A percentile compares a stretch with the other conserved stretches of the same genome.
Conservation (phyloP, 768 basidiomycete species). For the Trametes meyenii region DNA sequence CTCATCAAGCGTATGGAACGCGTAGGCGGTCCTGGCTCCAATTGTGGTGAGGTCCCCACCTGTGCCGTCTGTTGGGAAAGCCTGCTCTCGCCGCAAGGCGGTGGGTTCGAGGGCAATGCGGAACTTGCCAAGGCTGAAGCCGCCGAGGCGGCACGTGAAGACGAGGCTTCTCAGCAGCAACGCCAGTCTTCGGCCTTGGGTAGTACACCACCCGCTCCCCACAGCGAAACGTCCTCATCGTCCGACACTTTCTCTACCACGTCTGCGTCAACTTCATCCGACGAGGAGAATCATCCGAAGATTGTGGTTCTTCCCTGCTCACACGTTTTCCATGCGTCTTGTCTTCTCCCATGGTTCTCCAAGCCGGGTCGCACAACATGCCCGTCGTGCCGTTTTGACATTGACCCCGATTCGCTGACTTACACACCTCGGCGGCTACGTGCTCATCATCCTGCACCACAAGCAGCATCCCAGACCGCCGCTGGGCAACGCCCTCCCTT, state of each 20-base stretch:
- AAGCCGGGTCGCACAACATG: conserved; percentile 79
- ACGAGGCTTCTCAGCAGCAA: conserved; percentile 16
- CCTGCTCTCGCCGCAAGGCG: conserved; percentile 52
- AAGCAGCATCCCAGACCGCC: background rate
- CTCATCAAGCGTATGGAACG: conserved; percentile 67
- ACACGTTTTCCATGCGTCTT: conserved; percentile 79
- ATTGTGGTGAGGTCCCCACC: conserved; percentile 39
- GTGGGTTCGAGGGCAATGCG: conserved; percentile 30
- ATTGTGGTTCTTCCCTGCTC: conserved; percentile 78
- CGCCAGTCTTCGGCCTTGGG: conserved; percentile 18
- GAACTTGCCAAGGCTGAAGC: conserved; percentile 17
- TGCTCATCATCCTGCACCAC: conserved; percentile 10
- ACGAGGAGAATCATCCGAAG: conserved; percentile 33
- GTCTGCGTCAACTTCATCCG: conserved; percentile 17
- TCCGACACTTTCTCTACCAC: conserved; percentile 17
- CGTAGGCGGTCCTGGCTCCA: conserved; percentile 37
- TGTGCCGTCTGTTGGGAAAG: conserved; percentile 83
- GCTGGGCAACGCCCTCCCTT: conserved; percentile 2
- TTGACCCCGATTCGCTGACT: conserved; percentile 78
- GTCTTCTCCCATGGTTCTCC: conserved; percentile 83
- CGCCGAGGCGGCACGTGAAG: conserved; percentile 16
- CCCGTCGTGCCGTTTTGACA: conserved; percentile 81
- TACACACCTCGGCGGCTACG: conserved; percentile 30
- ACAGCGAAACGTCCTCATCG: conserved; percentile 4
- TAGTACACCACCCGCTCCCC: conserved; percentile 11